Evolutionary conservation across 352 stramenopile species (phyloP).

Genomic region (Phytopythium litorale): DNA sequence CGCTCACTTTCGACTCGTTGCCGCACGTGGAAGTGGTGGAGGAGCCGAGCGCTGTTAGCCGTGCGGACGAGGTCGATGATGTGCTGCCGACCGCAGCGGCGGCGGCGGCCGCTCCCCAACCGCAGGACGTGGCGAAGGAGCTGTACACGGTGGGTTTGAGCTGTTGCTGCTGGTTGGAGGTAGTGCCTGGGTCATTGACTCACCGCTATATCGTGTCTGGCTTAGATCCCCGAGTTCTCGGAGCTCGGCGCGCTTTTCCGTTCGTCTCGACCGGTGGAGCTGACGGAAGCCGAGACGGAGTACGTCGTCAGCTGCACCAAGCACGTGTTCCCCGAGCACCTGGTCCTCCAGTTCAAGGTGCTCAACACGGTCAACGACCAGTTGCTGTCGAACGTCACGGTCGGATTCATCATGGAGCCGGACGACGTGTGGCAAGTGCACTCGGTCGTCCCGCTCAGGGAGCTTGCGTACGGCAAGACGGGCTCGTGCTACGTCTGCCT

Average conservation of each 20-base stretch:
- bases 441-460: slow-evolving; percentile 83
- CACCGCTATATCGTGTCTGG: background rate
- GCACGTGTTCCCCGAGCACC: slow-evolving; percentile 95
- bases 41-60: slow-evolving; percentile 20
- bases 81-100: slow-evolving; percentile 14
- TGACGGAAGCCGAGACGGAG: slow-evolving; percentile 98
- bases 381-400: slow-evolving; percentile 92
- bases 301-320: slow-evolving; percentile 97
- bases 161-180: background rate
- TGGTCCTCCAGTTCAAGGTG: slow-evolving; percentile 97
- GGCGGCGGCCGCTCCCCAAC: slow-evolving; percentile 30
- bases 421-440: slow-evolving; percentile 92
- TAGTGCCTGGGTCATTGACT: slow-evolving; percentile 3
- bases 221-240: slow-evolving; percentile 93
- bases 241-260: slow-evolving; percentile 92
- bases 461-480: slow-evolving; percentile 92
- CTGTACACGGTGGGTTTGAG: slow-evolving; percentile 86
- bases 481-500: slow-evolving; percentile 94
- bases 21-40: slow-evolving; percentile 80
- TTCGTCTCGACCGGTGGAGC: slow-evolving; percentile 84
- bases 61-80: slow-evolving; percentile 33
- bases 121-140: slow-evolving; percentile 84
- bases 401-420: slow-evolving; percentile 89
- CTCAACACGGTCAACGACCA: slow-evolving; percentile 99
- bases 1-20: slow-evolving; percentile 79